Base-by-base conservation (phyloP, 1,139 yeast genomes). In the Pichia inconspicua region DNA sequence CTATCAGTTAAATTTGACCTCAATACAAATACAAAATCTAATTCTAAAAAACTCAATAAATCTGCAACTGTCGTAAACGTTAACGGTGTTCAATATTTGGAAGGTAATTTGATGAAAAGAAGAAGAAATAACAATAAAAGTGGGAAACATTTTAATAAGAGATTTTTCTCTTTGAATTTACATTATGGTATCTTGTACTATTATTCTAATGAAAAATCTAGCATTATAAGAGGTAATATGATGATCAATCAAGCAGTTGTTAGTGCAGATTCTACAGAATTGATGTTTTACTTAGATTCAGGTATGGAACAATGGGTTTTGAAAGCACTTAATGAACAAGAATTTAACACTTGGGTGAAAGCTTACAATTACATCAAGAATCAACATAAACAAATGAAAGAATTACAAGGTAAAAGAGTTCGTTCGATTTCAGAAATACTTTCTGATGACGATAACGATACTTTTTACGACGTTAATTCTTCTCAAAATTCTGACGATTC, bases 251-350 rank as follows among this genome's bases (percentile, higher is more conserved):
- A 84, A 43, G 81, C 95, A 10, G 86, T 85, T 27, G 80, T 92
- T 4, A 80, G 94, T 50, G 97, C 95, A 2, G 82, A 84, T 58
- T 73, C 80, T 31, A 76, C 77, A 47, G 77, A 78, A 28, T 69
- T 79, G 46, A 85, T 85, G 58, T 80, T 92, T 44, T 82, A 84
- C 47, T 76, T 92, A 54, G 97, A 92, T 64, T 88, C 97, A 0
- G 98, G 98, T 2, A 83, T 92, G 82, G 98, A 92, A 63, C 81
- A 87, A 15, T 92, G 98, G 98, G 81, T 80, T 44, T 71, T 92
- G 54, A 85, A 84, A 58, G 87, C 97, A 0, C 68, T 75, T 41
- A 79, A 75, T 48, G 66, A 66, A 15, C 71, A 73, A 5, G 92
- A 86, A 56, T 92, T 89, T 73, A 75, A 78, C 41, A 73, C 79